These are phyloP conservation scores for Parathielavia appendiculata DNA, from an alignment of 495 filamentous ascomycete genomes.

Conservation along the genomic window DNA sequence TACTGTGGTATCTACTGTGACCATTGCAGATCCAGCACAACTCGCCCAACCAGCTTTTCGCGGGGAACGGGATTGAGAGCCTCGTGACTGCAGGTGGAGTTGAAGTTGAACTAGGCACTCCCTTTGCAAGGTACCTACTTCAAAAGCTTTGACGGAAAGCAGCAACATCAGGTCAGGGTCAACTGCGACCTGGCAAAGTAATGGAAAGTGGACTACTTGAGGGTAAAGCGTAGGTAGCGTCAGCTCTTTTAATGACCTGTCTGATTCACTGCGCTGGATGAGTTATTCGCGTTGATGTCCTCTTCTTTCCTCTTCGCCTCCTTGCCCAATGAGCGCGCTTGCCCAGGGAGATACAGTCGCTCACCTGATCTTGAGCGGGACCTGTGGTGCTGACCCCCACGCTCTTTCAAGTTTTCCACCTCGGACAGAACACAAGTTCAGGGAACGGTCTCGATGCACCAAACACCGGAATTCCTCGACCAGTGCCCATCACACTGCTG, in stretches of 20 bases:
- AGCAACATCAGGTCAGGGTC: too few species aligned
- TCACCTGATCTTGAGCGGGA: neutral
- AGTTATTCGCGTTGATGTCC: too few species aligned
- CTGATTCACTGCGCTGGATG: too few species aligned
- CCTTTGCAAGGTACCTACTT: too few species aligned
- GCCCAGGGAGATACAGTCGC: neutral
- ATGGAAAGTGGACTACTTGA: neutral
- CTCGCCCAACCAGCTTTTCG: neutral
- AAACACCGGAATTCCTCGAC: neutral
- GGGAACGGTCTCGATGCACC: neutral
- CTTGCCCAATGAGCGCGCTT: neutral
- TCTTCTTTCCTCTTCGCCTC: too few species aligned
- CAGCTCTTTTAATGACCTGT: neutral
- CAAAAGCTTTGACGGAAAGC: too few species aligned
- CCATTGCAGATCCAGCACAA: conserved; percentile 11
- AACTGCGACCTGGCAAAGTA: too few species aligned
- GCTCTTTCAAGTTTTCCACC: neutral
- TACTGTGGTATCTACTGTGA: conserved; percentile 8
- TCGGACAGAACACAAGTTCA: neutral
- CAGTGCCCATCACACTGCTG: too few species aligned
- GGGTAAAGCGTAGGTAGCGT: neutral
- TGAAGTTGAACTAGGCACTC: too few species aligned
- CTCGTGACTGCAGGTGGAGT: too few species aligned
- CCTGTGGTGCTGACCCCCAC: neutral
- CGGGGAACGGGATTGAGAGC: neutral